These are phyloP conservation scores for Penicillium concentricum DNA, from an alignment of 2,329 filamentous ascomycete genomes.

Conservation along the genomic window DNA sequence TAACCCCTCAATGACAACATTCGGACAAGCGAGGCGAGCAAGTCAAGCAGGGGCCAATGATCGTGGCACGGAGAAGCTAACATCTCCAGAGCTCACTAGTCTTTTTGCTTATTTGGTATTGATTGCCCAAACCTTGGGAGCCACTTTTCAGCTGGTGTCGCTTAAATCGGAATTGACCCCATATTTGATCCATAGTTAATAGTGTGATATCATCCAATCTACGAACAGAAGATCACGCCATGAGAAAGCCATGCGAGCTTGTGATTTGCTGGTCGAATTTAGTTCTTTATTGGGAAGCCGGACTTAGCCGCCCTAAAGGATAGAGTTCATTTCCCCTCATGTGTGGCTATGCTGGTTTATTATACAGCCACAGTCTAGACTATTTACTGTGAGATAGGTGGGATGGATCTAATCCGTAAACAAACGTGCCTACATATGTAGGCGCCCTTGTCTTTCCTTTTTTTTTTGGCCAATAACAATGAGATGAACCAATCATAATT, in stretches of 20 bases:
- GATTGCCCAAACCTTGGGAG: conserved; percentile 1
- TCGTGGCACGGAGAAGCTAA: background rate
- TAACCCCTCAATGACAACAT: conserved; percentile 7
- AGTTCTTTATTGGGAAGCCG: background rate
- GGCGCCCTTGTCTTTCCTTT: background rate
- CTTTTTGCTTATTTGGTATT: background rate
- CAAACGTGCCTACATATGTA: background rate
- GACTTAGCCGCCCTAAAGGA: background rate
- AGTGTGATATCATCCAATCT: background rate
- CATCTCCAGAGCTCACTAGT: background rate
- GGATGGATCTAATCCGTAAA: background rate
- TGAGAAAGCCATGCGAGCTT: background rate
- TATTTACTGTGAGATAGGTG: too few relatives aligned
- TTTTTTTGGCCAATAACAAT: background rate
- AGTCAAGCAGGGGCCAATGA: background rate
- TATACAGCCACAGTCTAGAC: background rate
- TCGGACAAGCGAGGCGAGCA: background rate
- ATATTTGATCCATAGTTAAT: background rate
- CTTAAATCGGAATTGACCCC: background rate
- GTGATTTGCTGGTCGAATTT: conserved; percentile 3
- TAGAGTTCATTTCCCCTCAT: background rate
- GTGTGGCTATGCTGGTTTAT: background rate
- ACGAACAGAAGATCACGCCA: background rate
- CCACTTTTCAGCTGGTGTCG: conserved; percentile 1
- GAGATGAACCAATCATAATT: background rate